These are phyloP conservation scores for Pseudogymnoascus sp. DNA, from an alignment of 2,329 filamentous ascomycete genomes.

Conservation along the genomic window DNA sequence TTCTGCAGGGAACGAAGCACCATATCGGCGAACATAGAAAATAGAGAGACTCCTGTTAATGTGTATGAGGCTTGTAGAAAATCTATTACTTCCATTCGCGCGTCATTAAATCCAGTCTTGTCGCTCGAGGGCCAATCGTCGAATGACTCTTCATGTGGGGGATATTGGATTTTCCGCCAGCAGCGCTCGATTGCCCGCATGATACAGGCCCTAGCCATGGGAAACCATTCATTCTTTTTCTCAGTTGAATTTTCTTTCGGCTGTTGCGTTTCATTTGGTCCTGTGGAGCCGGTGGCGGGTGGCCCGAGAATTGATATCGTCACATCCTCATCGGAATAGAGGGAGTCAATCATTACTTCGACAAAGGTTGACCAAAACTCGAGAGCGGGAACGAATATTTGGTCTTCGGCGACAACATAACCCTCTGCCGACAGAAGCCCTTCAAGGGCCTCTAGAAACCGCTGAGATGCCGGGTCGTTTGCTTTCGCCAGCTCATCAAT, in stretches of 20 bases:
- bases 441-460: conserved; percentile 50
- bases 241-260: conserved; percentile 20
- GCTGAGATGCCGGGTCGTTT: conserved; percentile 38
- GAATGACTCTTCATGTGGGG: conserved; percentile 44
- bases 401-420: conserved; percentile 62
- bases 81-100: conserved; percentile 71
- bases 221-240: conserved; percentile 43
- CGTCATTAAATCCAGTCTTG: conserved; percentile 58
- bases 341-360: conserved; percentile 55
- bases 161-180: conserved; percentile 63
- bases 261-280: neutral
- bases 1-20: conserved; percentile 41
- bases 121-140: conserved; percentile 63
- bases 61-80: conserved; percentile 65
- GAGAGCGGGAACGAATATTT: conserved; percentile 62
- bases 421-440: conserved; percentile 59
- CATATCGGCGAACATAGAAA: conserved; percentile 49
- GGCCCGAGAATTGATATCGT: neutral
- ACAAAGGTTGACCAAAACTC: conserved; percentile 78
- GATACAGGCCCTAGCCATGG: conserved; percentile 48
- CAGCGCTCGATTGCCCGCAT: conserved; percentile 57
- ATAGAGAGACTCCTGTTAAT: conserved; percentile 46
- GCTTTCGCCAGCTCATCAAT: conserved; percentile 50
- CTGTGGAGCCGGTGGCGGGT: neutral
- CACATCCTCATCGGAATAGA: conserved; percentile 40